Conservation (phyloP, 1,284 basidiomycete genomes). For the Paramarasmius palmivorus region DNA sequence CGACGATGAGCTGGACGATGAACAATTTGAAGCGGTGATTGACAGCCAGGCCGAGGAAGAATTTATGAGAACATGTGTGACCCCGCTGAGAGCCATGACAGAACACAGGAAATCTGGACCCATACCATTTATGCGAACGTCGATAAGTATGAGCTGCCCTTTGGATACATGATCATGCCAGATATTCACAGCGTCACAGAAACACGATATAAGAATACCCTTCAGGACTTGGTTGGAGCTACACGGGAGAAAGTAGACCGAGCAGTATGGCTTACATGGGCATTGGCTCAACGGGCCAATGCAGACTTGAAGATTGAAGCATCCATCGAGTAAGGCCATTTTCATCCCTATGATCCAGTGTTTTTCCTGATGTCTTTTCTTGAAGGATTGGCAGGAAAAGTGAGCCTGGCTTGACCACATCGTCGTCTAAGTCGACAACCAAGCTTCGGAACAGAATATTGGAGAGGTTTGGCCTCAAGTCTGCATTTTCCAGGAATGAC, state of each 20-base stretch:
- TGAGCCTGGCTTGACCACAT: constrained; percentile 8
- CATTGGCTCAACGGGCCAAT: constrained; percentile 18
- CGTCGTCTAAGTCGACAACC: not conserved
- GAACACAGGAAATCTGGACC: not conserved
- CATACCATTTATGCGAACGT: constrained; percentile 1
- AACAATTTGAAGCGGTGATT: not conserved
- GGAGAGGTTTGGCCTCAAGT: constrained; percentile 22
- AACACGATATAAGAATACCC: constrained; percentile 4
- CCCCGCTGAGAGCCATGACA: constrained; percentile 2
- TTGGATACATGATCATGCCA: not conserved
- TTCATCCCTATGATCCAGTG: no score
- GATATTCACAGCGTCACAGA: not conserved
- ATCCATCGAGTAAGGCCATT: constrained; percentile 19
- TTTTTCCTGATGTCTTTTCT: no score
- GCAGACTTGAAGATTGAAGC: constrained; percentile 19
- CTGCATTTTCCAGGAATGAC: constrained; percentile 19
- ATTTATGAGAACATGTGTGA: constrained; percentile 8
- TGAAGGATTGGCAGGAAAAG: no score
- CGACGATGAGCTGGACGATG: constrained; percentile 5
- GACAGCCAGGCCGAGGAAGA: constrained; percentile 2
- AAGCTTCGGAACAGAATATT: constrained; percentile 18
- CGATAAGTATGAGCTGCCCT: not conserved
- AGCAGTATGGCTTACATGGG: constrained; percentile 18
- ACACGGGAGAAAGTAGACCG: constrained; percentile 14
- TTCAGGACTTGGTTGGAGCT: constrained; percentile 5